Evolutionary conservation across 495 filamentous ascomycete genomes (phyloP).

Genomic region (Thozetella sp.): DNA sequence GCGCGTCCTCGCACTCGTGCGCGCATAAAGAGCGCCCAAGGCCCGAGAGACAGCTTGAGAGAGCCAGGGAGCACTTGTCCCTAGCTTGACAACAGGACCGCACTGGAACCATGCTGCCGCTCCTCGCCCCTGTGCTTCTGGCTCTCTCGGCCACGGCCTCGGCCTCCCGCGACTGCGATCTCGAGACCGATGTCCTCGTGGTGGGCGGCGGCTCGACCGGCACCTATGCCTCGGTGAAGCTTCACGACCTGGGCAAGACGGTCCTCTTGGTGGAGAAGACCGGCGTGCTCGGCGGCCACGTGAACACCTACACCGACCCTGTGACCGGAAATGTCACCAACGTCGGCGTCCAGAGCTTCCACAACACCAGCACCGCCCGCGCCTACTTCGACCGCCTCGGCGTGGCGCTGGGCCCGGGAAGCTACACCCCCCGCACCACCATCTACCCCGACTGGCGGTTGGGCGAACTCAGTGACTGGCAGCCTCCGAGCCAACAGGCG

Average conservation of each 20-base stretch:
- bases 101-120: not conserved
- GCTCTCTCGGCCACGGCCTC: not conserved
- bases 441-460: not conserved
- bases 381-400: not conserved
- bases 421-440: conserved; percentile 4
- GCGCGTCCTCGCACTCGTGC: too few relatives aligned
- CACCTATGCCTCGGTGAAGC: conserved; percentile 43
- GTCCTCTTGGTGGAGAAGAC: conserved; percentile 48
- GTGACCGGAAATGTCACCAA: conserved; percentile 39
- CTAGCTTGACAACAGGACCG: too few relatives aligned
- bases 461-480: not conserved
- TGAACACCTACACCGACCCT: conserved; percentile 46
- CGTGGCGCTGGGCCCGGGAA: not conserved
- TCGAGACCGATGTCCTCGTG: conserved; percentile 41
- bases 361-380: conserved; percentile 23
- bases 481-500: not conserved
- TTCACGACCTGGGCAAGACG: conserved; percentile 36
- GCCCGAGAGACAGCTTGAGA: too few relatives aligned
- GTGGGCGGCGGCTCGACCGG: conserved; percentile 53
- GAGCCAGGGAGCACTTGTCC: too few relatives aligned
- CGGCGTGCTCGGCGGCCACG: conserved; percentile 45
- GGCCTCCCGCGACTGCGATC: not conserved
- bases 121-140: not conserved
- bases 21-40: too few relatives aligned
- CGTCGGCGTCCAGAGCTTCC: conserved; percentile 44